Evolutionary conservation across 257 asterid species (phyloP).

Genomic region (Ilex aquifolium): DNA sequence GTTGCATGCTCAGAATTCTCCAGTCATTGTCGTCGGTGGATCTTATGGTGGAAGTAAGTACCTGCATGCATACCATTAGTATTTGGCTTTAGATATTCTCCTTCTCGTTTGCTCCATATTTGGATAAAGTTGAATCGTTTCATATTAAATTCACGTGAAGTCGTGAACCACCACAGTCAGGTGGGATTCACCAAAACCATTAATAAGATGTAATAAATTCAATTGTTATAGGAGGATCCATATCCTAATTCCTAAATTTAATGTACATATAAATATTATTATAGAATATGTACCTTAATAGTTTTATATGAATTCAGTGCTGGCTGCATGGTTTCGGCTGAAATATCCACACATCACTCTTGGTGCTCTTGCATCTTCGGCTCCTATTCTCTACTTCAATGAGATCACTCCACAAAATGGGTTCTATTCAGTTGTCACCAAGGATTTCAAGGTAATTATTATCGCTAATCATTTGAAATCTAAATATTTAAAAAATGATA

Average conservation of each 20-base stretch:
- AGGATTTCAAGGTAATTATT: conserved; percentile 14
- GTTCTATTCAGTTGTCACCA: conserved; percentile 6
- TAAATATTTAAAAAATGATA: not conserved
- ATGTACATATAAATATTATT: no score
- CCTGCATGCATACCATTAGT: not conserved
- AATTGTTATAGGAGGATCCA: no score
- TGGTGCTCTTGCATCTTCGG: conserved; percentile 22
- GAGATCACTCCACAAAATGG: conserved; percentile 18
- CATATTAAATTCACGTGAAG: no score
- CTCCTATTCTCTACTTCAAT: conserved; percentile 26
- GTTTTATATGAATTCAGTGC: conserved; percentile 7
- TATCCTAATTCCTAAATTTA: no score
- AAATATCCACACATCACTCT: conserved; percentile 23
- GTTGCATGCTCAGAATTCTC: conserved; percentile 10
- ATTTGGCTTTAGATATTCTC: not conserved
- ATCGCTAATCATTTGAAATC: not conserved
- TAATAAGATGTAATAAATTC: no score
- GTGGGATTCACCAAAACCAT: no score
- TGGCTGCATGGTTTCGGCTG: conserved; percentile 27
- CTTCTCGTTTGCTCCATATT: not conserved
- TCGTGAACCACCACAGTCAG: no score
- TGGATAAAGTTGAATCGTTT: no score
- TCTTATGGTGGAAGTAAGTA: conserved; percentile 24
- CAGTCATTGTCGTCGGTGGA: conserved; percentile 16
- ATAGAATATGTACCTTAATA: no score